These are phyloP conservation scores for Uronychia setigera DNA, from an alignment of 73 alveolate genomes.

Conservation along the genomic window DNA sequence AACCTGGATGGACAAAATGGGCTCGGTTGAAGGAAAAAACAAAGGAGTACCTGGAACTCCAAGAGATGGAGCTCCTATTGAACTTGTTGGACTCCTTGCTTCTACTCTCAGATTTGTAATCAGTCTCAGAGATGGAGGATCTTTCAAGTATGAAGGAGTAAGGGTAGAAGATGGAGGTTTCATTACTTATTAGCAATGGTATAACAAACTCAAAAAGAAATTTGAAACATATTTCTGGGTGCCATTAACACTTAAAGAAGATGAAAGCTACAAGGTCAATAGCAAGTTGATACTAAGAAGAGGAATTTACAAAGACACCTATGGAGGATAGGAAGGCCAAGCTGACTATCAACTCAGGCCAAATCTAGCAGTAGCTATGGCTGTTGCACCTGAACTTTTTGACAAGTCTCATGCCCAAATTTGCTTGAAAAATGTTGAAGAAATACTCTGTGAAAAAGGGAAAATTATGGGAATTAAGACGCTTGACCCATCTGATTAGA, in stretches of 20 bases:
- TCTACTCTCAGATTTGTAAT: conserved; percentile 76
- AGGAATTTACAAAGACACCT: conserved; percentile 75
- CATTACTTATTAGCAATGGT: conserved; percentile 82
- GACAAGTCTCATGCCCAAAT: conserved; percentile 71
- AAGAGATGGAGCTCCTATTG: conserved; percentile 99
- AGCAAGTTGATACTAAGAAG: conserved; percentile 58
- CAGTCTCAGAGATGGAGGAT: conserved; percentile 65
- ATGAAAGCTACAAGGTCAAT: conserved; percentile 54
- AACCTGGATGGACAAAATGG: conserved; percentile 99
- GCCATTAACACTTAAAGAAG: conserved; percentile 61
- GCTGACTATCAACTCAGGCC: conserved; percentile 93
- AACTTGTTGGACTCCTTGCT: conserved; percentile 86
- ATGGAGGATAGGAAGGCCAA: conserved; percentile 70
- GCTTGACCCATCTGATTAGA: conserved; percentile 82
- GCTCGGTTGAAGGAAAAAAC: conserved; percentile 87
- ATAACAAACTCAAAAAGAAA: conserved; percentile 64
- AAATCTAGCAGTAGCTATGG: conserved; percentile 92
- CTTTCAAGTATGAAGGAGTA: conserved; percentile 51
- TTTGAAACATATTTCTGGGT: conserved; percentile 85
- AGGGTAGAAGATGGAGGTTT: conserved; percentile 52
- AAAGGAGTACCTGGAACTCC: conserved; percentile 97
- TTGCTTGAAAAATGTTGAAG: conserved; percentile 77
- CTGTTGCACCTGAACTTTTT: conserved; percentile 95
- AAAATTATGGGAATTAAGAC: conserved; percentile 92
- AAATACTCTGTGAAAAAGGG: conserved; percentile 53